phyloP scores from a whole-genome alignment of 441 rosid genomes.

The Croton setiger region DNA sequence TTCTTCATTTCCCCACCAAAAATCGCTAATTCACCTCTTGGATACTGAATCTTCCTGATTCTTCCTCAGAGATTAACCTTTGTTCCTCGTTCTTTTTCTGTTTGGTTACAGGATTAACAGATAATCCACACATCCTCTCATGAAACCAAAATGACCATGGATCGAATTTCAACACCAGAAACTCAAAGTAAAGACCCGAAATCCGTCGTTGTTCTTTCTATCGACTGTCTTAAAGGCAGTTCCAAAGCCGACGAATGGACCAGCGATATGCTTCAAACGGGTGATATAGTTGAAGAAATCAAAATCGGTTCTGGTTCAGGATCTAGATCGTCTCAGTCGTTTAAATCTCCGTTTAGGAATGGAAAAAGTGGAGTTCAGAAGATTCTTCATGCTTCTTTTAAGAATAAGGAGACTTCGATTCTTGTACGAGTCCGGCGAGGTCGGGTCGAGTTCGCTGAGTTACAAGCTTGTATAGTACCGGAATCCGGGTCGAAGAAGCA shows the following conservation, averaged over 20 bases:
- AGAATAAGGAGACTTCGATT: constrained; percentile 70
- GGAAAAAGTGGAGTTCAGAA: constrained; percentile 76
- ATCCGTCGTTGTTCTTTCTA: constrained; percentile 54
- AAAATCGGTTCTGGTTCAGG: constrained; percentile 51
- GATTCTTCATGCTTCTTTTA: constrained; percentile 61
- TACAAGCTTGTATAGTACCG: constrained; percentile 91
- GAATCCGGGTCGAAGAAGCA: constrained; percentile 61
- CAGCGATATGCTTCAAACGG: constrained; percentile 87
- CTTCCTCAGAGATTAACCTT: too few species aligned
- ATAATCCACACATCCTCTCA: background rate
- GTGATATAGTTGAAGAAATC: constrained; percentile 90
- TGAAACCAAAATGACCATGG: constrained; percentile 39
- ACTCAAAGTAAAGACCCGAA: constrained; percentile 27
- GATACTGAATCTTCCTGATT: too few species aligned
- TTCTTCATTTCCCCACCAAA: too few species aligned
- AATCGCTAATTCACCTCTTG: background rate
- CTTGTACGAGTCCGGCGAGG: constrained; percentile 74
- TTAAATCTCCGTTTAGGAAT: constrained; percentile 72
- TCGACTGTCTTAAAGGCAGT: constrained; percentile 82
- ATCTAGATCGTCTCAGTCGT: constrained; percentile 32
- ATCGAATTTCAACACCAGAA: constrained; percentile 43
- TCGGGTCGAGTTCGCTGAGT: constrained; percentile 50
- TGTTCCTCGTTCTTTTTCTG: too few species aligned
- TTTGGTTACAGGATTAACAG: background rate
- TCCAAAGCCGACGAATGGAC: constrained; percentile 94